These are phyloP conservation scores for Solanum ahanhuiri DNA, from an alignment of 257 asterid genomes.

Conservation along the genomic window DNA sequence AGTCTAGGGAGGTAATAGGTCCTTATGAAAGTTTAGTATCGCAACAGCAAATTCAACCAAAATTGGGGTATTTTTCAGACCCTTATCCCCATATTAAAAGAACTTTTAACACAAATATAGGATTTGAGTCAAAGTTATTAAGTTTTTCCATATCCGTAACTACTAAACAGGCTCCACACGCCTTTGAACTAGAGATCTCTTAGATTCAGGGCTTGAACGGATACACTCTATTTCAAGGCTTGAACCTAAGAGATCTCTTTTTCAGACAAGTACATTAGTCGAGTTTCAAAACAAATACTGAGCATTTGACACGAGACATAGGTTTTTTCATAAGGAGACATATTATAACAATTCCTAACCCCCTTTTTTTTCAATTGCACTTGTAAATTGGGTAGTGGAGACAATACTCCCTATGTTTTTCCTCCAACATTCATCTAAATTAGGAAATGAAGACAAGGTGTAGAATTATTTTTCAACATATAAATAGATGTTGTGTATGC, in stretches of 20 bases:
- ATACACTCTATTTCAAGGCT: not conserved
- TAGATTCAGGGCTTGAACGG: not conserved
- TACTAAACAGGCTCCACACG: not conserved
- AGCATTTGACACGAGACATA: not conserved
- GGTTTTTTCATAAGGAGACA: slow-evolving; percentile 17
- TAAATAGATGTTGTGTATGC: not conserved
- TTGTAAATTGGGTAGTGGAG: slow-evolving; percentile 9
- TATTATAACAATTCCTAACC: slow-evolving; percentile 17
- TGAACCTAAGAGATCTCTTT: not conserved
- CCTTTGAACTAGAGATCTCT: not conserved
- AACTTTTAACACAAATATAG: not conserved
- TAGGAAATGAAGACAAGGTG: not conserved
- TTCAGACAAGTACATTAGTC: not conserved
- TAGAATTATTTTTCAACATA: not conserved
- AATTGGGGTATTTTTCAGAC: too few relatives aligned
- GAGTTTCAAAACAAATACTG: not conserved
- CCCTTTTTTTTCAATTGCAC: slow-evolving; percentile 11
- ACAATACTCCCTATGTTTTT: slow-evolving; percentile 1
- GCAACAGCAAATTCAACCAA: too few relatives aligned
- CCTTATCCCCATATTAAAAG: too few relatives aligned
- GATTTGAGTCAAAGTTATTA: not conserved
- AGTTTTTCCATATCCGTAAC: not conserved
- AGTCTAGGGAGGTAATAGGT: too few relatives aligned
- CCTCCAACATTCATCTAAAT: not conserved
- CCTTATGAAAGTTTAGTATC: too few relatives aligned